A percentile compares a stretch with the other conserved stretches of the same genome.
Conservation (phyloP, 2,329 filamentous ascomycete genomes). For the Davidsoniella australis region DNA sequence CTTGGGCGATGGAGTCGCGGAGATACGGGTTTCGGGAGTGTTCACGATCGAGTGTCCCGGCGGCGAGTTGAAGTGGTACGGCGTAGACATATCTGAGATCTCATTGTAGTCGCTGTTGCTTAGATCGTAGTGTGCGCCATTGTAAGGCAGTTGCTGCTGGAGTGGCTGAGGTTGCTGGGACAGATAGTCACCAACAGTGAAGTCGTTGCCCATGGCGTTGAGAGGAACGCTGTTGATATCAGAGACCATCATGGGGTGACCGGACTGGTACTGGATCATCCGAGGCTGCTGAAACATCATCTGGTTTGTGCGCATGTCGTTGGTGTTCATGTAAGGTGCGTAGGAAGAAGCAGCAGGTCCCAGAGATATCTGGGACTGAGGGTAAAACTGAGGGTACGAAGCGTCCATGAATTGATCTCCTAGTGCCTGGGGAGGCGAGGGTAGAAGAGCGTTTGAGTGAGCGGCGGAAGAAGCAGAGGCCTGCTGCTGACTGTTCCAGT, state of each 20-base stretch:
- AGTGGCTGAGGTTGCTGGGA: neutral
- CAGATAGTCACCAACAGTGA: slow-evolving; percentile 12
- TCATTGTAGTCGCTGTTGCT: slow-evolving; percentile 15
- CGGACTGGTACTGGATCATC: slow-evolving; percentile 1
- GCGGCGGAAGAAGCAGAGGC: slow-evolving; percentile 3
- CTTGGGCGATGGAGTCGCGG: slow-evolving; percentile 25
- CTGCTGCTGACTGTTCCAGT: slow-evolving; percentile 5
- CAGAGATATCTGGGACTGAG: neutral
- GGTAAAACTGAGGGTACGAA: slow-evolving; percentile 3
- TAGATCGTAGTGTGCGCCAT: slow-evolving; percentile 8
- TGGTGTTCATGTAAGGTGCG: slow-evolving; percentile 4
- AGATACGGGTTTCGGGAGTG: slow-evolving; percentile 30
- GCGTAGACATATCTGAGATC: slow-evolving; percentile 27
- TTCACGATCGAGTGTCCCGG: slow-evolving; percentile 25
- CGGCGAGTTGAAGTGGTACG: slow-evolving; percentile 22
- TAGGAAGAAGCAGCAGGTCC: neutral
- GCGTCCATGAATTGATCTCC: slow-evolving; percentile 9
- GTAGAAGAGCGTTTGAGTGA: neutral
- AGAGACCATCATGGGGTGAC: slow-evolving; percentile 4
- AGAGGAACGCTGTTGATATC: slow-evolving; percentile 1
- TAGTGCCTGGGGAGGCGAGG: slow-evolving; percentile 7
- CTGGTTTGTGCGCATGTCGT: slow-evolving; percentile 9
- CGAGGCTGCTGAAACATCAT: slow-evolving; percentile 6
- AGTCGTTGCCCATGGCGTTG: slow-evolving; percentile 4
- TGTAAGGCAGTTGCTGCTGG: neutral